These are phyloP conservation scores for Hanseniaspora valbyensis DNA, from an alignment of 805 yeast genomes.

Conservation along the genomic window DNA sequence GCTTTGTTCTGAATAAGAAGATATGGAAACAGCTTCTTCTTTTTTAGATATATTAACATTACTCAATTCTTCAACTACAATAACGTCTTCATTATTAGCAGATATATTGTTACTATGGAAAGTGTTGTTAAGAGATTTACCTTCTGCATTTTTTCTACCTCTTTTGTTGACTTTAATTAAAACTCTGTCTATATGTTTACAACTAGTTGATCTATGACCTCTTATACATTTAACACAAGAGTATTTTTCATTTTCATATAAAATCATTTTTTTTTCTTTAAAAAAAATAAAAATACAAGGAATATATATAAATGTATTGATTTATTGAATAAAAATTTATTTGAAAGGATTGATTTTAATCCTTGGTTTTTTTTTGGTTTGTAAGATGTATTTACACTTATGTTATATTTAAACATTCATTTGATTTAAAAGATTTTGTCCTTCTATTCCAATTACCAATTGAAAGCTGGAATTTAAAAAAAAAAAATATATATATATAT, in stretches of 20 bases:
- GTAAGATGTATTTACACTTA: too few species aligned
- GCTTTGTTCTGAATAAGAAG: constrained; percentile 15
- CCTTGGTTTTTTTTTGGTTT: too few species aligned
- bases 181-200: constrained; percentile 71
- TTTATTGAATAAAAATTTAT: too few species aligned
- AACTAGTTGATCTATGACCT: constrained; percentile 83
- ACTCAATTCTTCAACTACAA: constrained; percentile 19
- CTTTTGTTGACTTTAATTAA: constrained; percentile 78
- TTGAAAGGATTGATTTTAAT: too few species aligned
- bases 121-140: constrained; percentile 17
- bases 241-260: constrained; percentile 67
- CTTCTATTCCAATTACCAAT: too few species aligned
- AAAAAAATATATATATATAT: too few species aligned
- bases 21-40: constrained; percentile 14
- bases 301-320: too few species aligned
- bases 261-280: constrained; percentile 41
- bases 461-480: too few species aligned
- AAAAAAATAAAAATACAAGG: too few species aligned
- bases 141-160: constrained; percentile 64
- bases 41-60: neutral
- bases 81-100: neutral
- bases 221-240: constrained; percentile 81
- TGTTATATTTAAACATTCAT: too few species aligned
- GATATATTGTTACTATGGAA: neutral
- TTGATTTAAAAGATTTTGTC: too few species aligned